phyloP scores from a whole-genome alignment of 208 protist species.

The Acanthamoeba royreba region DNA sequence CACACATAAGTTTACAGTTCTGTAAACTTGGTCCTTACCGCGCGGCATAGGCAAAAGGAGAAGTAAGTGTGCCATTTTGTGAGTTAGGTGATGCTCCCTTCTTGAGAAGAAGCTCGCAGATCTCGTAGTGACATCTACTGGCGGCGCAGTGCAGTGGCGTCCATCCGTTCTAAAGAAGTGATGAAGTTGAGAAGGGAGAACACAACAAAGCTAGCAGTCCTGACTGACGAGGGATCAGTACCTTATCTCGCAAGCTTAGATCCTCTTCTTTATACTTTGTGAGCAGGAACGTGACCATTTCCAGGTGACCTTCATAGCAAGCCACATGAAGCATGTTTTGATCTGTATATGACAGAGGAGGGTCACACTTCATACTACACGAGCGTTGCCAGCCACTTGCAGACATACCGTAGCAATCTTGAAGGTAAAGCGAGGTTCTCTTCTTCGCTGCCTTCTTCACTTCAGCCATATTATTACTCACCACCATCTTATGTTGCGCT shows the following conservation, averaged over 20 bases:
- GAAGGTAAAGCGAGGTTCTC: neutral
- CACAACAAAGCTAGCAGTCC: neutral
- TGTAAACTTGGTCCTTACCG: neutral
- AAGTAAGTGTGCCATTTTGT: neutral
- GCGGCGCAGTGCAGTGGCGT: neutral
- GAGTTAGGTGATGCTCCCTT: neutral
- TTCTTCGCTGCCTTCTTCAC: neutral
- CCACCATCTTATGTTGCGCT: neutral
- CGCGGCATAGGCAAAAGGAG: neutral
- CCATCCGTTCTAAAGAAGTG: neutral
- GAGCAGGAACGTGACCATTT: neutral
- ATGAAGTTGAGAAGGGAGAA: neutral
- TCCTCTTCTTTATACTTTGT: neutral
- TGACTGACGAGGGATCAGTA: neutral
- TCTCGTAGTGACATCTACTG: neutral
- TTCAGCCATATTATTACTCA: neutral
- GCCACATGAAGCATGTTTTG: neutral
- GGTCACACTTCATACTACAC: neutral
- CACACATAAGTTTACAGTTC: neutral
- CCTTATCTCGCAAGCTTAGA: neutral
- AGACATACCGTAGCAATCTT: neutral
- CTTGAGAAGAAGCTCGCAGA: neutral
- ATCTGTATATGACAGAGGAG: neutral
- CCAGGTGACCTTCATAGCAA: neutral
- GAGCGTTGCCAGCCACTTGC: neutral